Conservation (phyloP, 2,329 filamentous ascomycete genomes). For the Keithomyces neogunnii region DNA sequence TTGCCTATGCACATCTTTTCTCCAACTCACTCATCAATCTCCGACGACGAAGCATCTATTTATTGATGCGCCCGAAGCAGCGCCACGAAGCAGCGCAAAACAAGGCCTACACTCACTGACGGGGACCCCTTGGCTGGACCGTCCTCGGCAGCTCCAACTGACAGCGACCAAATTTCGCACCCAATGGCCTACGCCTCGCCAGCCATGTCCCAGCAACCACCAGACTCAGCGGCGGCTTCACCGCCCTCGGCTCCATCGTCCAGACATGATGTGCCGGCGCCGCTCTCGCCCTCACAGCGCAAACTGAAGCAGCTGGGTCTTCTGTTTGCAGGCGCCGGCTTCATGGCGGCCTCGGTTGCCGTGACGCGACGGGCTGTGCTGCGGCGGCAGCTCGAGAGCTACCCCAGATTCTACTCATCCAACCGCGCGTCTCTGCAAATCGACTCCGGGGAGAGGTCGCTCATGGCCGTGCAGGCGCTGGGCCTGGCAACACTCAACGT, state of each 20-base stretch:
- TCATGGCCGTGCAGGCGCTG: constrained; percentile 76
- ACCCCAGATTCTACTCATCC: constrained; percentile 65
- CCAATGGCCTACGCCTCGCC: neutral
- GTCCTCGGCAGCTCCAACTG: neutral
- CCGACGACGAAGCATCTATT: neutral
- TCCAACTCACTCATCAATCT: neutral
- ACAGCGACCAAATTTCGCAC: neutral
- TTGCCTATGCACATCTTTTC: neutral
- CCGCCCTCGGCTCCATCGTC: constrained; percentile 12
- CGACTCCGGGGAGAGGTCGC: constrained; percentile 22
- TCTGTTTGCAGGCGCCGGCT: constrained; percentile 66
- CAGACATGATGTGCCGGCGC: constrained; percentile 15
- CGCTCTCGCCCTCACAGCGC: constrained; percentile 36
- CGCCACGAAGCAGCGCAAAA: neutral
- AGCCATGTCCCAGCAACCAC: constrained; percentile 1
- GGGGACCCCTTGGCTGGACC: constrained; percentile 1
- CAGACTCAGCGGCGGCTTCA: constrained; percentile 8
- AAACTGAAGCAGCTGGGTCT: constrained; percentile 54
- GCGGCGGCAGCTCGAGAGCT: constrained; percentile 50
- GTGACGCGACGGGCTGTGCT: constrained; percentile 64
- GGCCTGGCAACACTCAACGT: constrained; percentile 85
- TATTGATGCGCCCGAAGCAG: neutral
- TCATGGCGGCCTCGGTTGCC: constrained; percentile 63
- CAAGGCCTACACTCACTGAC: neutral
- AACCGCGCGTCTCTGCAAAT: constrained; percentile 30